Conservation (phyloP, 2,329 filamentous ascomycete species). For the Keithomyces neogunnii region DNA sequence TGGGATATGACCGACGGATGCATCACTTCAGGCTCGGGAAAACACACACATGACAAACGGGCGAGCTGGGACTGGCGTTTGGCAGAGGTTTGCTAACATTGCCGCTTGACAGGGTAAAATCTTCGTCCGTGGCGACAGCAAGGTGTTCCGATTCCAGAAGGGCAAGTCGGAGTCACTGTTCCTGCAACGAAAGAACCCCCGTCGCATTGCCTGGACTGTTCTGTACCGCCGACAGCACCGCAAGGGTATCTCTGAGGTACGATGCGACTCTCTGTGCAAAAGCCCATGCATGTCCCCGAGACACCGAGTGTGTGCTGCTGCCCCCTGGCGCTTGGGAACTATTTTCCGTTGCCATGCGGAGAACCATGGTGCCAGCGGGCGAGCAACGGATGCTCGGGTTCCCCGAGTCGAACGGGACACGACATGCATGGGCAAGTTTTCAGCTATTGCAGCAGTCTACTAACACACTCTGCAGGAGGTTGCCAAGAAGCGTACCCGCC, state of each 20-base stretch:
- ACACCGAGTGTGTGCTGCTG: background rate
- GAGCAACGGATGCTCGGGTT: background rate
- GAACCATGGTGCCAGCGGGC: background rate
- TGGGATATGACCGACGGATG: no score
- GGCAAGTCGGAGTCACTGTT: constrained; percentile 99
- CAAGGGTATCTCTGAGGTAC: constrained; percentile 99
- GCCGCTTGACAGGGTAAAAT: constrained; percentile 74
- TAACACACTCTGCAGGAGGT: constrained; percentile 69
- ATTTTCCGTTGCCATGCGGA: background rate
- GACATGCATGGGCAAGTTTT: background rate
- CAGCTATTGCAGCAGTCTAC: background rate
- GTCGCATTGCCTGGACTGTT: constrained; percentile 97
- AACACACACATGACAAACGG: background rate
- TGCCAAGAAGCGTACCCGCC: constrained; percentile 98
- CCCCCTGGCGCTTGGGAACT: background rate
- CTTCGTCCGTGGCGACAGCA: constrained; percentile 99
- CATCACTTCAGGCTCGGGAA: background rate
- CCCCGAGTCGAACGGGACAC: background rate
- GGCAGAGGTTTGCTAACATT: constrained; percentile 17
- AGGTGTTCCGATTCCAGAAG: constrained; percentile 99
- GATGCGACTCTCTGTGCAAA: constrained; percentile 19
- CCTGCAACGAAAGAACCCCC: constrained; percentile 99
- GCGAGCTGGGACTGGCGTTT: background rate
- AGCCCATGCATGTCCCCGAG: background rate
- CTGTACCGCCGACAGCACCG: constrained; percentile 98